These are phyloP conservation scores for Larix kaempferi DNA, from an alignment of 75 land plant genomes.

Conservation along the genomic window DNA sequence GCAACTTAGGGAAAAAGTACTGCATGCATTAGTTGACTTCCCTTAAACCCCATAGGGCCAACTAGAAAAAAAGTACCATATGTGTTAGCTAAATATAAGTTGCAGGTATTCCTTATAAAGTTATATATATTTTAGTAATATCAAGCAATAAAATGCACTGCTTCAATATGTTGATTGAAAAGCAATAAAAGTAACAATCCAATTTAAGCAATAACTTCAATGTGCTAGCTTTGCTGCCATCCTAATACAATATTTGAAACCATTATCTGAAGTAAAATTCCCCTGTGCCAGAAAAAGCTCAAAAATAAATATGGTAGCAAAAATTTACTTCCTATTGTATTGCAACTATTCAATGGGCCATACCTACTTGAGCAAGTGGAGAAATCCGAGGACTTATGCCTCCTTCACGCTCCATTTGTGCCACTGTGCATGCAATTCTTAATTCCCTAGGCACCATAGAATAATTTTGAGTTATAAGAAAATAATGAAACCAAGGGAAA, in stretches of 20 bases:
- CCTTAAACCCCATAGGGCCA: too few species aligned
- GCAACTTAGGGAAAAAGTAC: too few species aligned
- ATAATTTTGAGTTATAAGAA: background rate
- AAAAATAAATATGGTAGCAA: background rate
- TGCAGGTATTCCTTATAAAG: background rate
- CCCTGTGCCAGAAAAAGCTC: too few species aligned
- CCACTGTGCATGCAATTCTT: conserved; percentile 85
- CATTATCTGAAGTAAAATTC: background rate
- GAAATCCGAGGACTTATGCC: conserved; percentile 91
- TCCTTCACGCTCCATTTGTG: conserved; percentile 95
- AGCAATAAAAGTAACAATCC: background rate
- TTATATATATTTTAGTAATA: background rate
- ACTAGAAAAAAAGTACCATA: too few species aligned
- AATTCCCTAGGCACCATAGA: conserved; percentile 53
- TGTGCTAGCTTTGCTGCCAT: background rate
- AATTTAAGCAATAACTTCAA: background rate
- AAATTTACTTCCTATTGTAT: background rate
- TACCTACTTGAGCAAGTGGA: conserved; percentile 79
- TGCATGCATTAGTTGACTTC: too few species aligned
- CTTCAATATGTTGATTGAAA: background rate
- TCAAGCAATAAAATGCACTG: background rate
- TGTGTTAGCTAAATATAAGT: too few species aligned
- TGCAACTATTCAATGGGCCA: background rate
- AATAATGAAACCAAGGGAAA: background rate
- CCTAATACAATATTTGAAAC: background rate